Percentiles rank a stretch among this genome's conserved stretches.
phyloP scores from a whole-genome alignment of 2,329 filamentous ascomycete genomes.

The Eurotiales sp. region DNA sequence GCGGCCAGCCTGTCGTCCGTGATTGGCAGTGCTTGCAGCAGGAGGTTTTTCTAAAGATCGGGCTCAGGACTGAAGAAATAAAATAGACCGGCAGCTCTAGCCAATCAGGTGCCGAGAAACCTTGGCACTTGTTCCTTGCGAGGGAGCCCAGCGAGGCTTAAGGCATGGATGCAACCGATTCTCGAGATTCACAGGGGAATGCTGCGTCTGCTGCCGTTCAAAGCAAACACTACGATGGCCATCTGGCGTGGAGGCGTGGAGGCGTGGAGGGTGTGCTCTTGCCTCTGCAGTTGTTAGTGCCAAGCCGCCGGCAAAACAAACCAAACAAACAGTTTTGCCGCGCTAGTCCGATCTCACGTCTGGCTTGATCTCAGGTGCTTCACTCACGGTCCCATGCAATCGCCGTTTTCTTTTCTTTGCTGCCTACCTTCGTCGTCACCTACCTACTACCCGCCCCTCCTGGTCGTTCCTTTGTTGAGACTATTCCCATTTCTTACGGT shows the following conservation, averaged over 20 bases:
- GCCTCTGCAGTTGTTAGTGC: background rate
- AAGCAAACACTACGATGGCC: no score
- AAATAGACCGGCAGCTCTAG: slow-evolving; percentile 1
- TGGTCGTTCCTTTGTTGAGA: background rate
- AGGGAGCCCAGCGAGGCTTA: no score
- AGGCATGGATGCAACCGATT: no score
- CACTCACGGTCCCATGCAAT: slow-evolving; percentile 2
- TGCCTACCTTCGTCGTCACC: background rate
- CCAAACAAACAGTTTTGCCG: slow-evolving; percentile 1
- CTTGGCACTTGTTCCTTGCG: background rate
- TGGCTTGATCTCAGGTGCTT: background rate
- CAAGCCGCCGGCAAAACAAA: slow-evolving; percentile 5
- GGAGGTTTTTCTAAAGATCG: background rate
- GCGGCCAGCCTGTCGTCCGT: no score
- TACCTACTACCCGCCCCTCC: background rate
- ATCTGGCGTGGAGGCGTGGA: no score
- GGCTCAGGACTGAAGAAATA: background rate
- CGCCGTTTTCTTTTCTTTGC: slow-evolving; percentile 2
- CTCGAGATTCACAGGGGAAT: no score
- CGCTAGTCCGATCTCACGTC: slow-evolving; percentile 10
- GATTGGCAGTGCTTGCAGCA: no score
- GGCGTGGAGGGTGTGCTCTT: no score
- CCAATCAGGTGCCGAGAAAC: background rate
- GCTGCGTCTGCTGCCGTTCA: no score
- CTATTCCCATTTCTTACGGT: background rate